A percentile compares a stretch with the other conserved stretches of the same genome.
phyloP scores from a whole-genome alignment of 371 early-diverging fungal genomes.

The Apophysomyces trapeziformis region DNA sequence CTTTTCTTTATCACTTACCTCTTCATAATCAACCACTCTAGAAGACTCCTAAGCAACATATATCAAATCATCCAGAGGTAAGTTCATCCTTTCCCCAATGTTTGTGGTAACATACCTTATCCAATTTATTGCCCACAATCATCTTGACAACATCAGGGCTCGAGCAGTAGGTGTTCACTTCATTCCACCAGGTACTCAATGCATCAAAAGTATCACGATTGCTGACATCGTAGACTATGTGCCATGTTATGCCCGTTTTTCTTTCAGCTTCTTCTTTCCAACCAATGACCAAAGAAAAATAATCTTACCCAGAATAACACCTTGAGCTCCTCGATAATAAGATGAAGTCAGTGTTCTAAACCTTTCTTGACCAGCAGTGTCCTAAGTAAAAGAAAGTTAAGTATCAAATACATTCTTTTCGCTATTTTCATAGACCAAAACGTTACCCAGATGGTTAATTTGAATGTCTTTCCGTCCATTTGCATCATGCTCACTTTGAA shows the following conservation, averaged over 20 bases:
- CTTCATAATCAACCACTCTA: conserved; percentile 83
- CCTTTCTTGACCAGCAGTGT: conserved; percentile 99
- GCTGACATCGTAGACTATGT: conserved; percentile 93
- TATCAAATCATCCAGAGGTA: not conserved
- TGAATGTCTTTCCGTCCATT: conserved; percentile 90
- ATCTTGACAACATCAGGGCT: conserved; percentile 90
- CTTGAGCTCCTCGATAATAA: conserved; percentile 99
- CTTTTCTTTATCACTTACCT: conserved; percentile 30
- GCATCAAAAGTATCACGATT: conserved; percentile 92
- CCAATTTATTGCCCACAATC: conserved; percentile 98
- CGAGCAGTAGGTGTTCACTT: conserved; percentile 92
- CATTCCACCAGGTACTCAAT: conserved; percentile 92
- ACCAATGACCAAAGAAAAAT: conserved; percentile 66
- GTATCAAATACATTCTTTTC: not conserved
- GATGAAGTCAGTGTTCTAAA: conserved; percentile 99
- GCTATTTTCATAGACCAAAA: conserved; percentile 9
- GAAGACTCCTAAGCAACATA: conserved; percentile 59
- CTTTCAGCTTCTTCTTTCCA: conserved; percentile 84
- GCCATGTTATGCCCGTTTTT: conserved; percentile 48
- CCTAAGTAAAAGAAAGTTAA: conserved; percentile 65
- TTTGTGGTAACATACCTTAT: conserved; percentile 63
- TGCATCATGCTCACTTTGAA: conserved; percentile 98
- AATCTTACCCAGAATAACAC: conserved; percentile 88
- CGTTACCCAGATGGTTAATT: conserved; percentile 96
- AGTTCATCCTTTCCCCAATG: not conserved